Evolutionary conservation across 108 stramenopile genomes (phyloP).

Genomic region (Parietichytrium sp.): DNA sequence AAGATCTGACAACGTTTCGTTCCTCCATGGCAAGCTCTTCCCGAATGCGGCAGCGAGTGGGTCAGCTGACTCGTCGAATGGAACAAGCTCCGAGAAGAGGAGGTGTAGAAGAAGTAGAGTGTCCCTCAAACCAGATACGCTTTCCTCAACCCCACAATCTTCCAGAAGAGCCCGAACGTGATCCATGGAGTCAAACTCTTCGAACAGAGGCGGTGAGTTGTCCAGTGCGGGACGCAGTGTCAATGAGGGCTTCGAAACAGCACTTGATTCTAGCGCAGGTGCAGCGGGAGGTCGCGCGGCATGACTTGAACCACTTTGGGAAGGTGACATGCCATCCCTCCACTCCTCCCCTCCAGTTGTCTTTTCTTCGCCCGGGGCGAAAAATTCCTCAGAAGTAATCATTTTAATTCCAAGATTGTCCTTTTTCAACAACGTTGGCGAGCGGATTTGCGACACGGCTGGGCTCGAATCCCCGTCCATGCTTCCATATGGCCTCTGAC

Average conservation of each 20-base stretch:
- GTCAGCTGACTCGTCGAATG: slow-evolving; percentile 34
- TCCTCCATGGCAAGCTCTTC: slow-evolving; percentile 24
- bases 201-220: too few species aligned
- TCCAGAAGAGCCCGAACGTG: background rate
- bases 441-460: slow-evolving; percentile 20
- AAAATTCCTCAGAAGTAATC: too few species aligned
- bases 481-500: background rate
- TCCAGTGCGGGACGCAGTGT: too few species aligned
- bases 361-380: too few species aligned
- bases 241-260: too few species aligned
- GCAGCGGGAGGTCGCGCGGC: too few species aligned
- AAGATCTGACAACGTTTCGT: slow-evolving; percentile 4
- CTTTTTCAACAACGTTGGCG: background rate
- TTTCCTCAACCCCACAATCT: slow-evolving; percentile 15
- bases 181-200: background rate
- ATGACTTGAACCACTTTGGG: too few species aligned
- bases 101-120: slow-evolving; percentile 29
- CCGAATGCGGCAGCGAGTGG: slow-evolving; percentile 19
- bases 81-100: slow-evolving; percentile 18
- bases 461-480: background rate
- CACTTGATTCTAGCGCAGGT: too few species aligned
- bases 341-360: too few species aligned
- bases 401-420: too few species aligned
- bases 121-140: slow-evolving; percentile 3
- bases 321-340: too few species aligned